Evolutionary conservation across 2,329 filamentous ascomycete species (phyloP), one percentile per base, ranked within the genome.

Genomic region (Bipolaris cookei): DNA sequence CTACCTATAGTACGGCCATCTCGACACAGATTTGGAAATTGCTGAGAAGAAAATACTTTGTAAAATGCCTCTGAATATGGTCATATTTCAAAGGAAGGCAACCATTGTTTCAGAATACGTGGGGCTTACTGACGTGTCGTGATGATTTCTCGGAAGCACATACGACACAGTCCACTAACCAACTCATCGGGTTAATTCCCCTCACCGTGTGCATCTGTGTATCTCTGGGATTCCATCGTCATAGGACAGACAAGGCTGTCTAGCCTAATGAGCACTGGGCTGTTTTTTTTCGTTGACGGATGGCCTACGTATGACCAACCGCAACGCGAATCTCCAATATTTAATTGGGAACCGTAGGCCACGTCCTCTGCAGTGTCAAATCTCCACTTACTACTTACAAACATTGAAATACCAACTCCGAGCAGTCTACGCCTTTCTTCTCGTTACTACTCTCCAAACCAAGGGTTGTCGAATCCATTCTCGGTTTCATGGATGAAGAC

Each of bases 401-500:
- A 18, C 3, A 38, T 38, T 4, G 11, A 37, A 7, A 37, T 11
- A 23, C 8, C n/a, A 6, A 23, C 16, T 18, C 28, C 6, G 8
- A 16, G 3, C 20, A 3, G 16, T 18, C 14, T 21, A 14, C 6
- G 7, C 10, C 2, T 21, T 23, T 34, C 23, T 32, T 20, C 16
- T 7, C 14, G 14, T 23, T 21, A n/a, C 21, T 1, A 7, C 21
- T 20, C 7, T 16, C 14, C 20, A 21, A 6, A 6, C 5, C 10
- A 21, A 23, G 13, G 2, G 18, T 14, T 18, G n/a, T 25, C 28
- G 4, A 16, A 23, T 14, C 11, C 28, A 23, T 13, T 14, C 14
- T 11, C 11, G 11, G 20, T 23, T 28, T 25, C 39, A 51, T 51
- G 48, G 48, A 51, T 39, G 48, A 51, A 4, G 39, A 51, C 23